phyloP scores from a whole-genome alignment of 257 asterid species.

The Primulina huaijiensis region DNA sequence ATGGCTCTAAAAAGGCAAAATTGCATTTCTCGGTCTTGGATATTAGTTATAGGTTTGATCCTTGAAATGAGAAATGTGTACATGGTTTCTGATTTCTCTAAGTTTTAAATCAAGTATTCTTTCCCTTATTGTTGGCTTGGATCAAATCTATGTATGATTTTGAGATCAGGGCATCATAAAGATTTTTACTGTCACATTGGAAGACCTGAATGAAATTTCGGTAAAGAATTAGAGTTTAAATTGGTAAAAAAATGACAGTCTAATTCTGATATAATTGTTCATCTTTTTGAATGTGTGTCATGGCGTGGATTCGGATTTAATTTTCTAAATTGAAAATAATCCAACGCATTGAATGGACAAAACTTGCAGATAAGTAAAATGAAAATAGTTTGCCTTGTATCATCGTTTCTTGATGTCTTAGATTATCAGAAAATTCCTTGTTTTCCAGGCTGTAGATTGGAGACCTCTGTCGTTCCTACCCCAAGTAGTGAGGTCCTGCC shows the following conservation, averaged over 20 bases:
- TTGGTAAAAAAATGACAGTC: neutral
- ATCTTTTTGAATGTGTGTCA: neutral
- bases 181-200: neutral
- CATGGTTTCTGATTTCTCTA: neutral
- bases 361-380: neutral
- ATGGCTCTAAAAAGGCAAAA: constrained; percentile 14
- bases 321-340: neutral
- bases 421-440: neutral
- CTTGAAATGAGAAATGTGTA: neutral
- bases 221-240: neutral
- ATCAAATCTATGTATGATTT: neutral
- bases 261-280: no score
- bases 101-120: neutral
- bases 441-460: constrained; percentile 19
- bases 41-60: neutral
- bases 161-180: neutral
- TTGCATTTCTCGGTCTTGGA: neutral
- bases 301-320: neutral
- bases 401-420: neutral
- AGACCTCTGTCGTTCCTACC: constrained; percentile 7
- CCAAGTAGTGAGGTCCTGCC: neutral
- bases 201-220: neutral
- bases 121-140: neutral
- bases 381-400: neutral
- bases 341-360: neutral